Percentiles rank a stretch among this genome's conserved stretches.
These are phyloP conservation scores for Suhomyces vadensis DNA, from an alignment of 805 yeast species.

Conservation along the genomic window DNA sequence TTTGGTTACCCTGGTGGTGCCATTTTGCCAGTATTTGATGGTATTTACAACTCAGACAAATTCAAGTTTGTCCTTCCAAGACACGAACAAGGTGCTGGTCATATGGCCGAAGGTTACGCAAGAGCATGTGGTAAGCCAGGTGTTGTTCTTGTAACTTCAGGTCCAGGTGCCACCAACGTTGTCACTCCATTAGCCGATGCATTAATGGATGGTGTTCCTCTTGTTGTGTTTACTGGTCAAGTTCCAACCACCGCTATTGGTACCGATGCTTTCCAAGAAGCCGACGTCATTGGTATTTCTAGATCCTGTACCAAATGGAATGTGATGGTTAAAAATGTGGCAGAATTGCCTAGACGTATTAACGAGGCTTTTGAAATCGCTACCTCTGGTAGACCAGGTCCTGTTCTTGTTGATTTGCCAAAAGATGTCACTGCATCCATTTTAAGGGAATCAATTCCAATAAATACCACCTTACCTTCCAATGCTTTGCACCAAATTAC, in stretches of 20 bases:
- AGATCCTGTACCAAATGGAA: slow-evolving; percentile 99
- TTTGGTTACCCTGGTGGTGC: slow-evolving; percentile 99
- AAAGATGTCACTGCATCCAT: slow-evolving; percentile 96
- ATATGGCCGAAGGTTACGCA: slow-evolving; percentile 99
- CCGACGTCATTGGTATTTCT: slow-evolving; percentile 95
- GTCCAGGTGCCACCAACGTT: slow-evolving; percentile 98
- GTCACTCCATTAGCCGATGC: slow-evolving; percentile 99
- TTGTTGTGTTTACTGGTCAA: slow-evolving; percentile 96
- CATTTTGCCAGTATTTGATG: slow-evolving; percentile 95
- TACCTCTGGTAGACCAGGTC: slow-evolving; percentile 95
- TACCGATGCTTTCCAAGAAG: slow-evolving; percentile 99
- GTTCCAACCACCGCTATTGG: slow-evolving; percentile 95
- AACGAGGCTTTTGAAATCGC: slow-evolving; percentile 99
- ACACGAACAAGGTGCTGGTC: slow-evolving; percentile 99
- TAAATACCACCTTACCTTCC: slow-evolving; percentile 73
- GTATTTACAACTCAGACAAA: slow-evolving; percentile 86
- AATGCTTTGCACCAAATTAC: slow-evolving; percentile 70
- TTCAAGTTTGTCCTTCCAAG: slow-evolving; percentile 91
- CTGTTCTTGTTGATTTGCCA: slow-evolving; percentile 95
- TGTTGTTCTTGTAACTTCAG: slow-evolving; percentile 96
- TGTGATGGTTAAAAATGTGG: slow-evolving; percentile 94
- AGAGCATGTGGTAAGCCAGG: slow-evolving; percentile 96
- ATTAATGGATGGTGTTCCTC: slow-evolving; percentile 93
- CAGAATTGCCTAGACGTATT: slow-evolving; percentile 91
- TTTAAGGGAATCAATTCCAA: slow-evolving; percentile 82